These are phyloP conservation scores for Prototheca cutis DNA, from an alignment of 163 green algal genomes.

Conservation along the genomic window DNA sequence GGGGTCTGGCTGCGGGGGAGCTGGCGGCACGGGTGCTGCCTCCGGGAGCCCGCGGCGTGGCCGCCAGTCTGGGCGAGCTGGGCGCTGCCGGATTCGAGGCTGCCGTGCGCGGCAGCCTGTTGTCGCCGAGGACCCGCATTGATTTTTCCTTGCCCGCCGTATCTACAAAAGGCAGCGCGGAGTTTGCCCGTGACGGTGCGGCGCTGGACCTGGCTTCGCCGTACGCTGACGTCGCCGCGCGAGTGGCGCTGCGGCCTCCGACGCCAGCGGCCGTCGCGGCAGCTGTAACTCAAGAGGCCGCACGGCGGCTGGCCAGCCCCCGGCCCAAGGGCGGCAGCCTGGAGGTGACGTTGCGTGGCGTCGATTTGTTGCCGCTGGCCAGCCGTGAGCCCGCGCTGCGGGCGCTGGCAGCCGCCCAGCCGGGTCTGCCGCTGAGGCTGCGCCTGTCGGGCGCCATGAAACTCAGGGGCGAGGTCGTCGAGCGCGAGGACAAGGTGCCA, in stretches of 20 bases:
- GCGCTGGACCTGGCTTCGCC: constrained; percentile 24
- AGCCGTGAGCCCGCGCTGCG: constrained; percentile 15
- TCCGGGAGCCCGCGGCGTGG: background rate
- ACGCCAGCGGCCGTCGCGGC: constrained; percentile 27
- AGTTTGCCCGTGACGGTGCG: constrained; percentile 17
- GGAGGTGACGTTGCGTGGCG: constrained; percentile 32
- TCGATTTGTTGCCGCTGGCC: constrained; percentile 64
- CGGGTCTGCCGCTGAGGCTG: constrained; percentile 29
- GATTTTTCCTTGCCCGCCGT: constrained; percentile 3
- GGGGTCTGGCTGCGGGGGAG: constrained; percentile 38
- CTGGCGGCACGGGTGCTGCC: constrained; percentile 23
- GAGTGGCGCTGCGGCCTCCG: constrained; percentile 35
- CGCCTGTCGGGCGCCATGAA: constrained; percentile 30
- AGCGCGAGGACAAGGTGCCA: too few species aligned
- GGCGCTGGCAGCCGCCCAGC: constrained; percentile 13
- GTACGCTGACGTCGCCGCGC: constrained; percentile 29
- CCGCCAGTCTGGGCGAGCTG: constrained; percentile 10
- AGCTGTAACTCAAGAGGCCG: constrained; percentile 42
- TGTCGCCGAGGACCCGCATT: constrained; percentile 43
- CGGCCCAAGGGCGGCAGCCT: constrained; percentile 27
- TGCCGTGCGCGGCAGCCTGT: constrained; percentile 56
- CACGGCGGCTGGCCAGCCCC: constrained; percentile 30
- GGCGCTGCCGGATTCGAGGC: constrained; percentile 35
- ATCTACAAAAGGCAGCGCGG: constrained; percentile 12
- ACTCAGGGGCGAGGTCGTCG: constrained; percentile 15